A percentile compares a stretch with the other conserved stretches of the same genome.
These are phyloP conservation scores for Sporopachydermia cereana DNA, from an alignment of 1,139 yeast genomes.

Conservation along the genomic window DNA sequence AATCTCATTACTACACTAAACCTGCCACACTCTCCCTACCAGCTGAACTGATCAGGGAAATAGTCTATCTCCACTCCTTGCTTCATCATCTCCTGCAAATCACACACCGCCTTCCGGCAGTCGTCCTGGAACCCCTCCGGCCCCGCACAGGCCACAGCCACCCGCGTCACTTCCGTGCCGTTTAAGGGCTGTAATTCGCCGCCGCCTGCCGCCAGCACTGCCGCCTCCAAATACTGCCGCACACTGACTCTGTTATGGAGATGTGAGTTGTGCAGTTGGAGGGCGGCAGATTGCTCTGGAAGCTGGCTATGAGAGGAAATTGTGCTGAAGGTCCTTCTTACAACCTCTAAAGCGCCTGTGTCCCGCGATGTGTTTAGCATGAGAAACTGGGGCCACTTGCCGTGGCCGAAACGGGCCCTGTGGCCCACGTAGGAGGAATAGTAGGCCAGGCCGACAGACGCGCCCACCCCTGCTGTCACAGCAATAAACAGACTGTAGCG, in stretches of 20 bases:
- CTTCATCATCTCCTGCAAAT: neutral
- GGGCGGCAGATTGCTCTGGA: neutral
- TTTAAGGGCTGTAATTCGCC: neutral
- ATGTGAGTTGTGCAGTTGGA: neutral
- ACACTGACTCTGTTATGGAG: neutral
- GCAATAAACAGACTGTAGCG: neutral
- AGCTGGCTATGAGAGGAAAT: neutral
- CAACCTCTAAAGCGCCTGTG: neutral
- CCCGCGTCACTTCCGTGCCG: neutral
- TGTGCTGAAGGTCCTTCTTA: neutral
- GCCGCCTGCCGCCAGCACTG: neutral
- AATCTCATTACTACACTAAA: too few species aligned
- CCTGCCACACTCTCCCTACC: too few species aligned
- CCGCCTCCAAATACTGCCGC: neutral
- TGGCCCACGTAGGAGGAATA: neutral
- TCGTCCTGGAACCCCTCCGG: neutral
- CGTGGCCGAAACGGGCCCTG: neutral
- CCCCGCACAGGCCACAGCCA: neutral
- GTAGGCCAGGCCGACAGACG: neutral
- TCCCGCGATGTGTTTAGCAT: neutral
- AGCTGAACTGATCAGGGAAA: neutral
- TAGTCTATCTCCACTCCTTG: neutral
- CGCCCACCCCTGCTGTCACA: neutral
- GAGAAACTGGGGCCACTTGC: neutral
- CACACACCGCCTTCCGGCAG: neutral